Conservation (phyloP, 305 asterid genomes). For the Fraxinus paxiana region DNA sequence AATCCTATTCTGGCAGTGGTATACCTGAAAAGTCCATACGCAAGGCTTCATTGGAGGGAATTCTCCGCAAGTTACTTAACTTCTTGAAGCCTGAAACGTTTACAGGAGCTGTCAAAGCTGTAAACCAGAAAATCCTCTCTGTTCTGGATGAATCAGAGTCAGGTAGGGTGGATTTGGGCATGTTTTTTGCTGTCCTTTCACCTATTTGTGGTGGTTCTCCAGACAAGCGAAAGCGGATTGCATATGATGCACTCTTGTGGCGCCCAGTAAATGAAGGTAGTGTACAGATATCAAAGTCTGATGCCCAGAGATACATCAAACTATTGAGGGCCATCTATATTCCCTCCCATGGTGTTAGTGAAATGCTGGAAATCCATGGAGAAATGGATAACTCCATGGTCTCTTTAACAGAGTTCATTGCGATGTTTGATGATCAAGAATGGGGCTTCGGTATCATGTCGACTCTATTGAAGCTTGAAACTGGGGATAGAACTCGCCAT, state of each 20-base stretch:
- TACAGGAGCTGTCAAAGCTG: conserved; percentile 85
- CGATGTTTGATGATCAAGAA: conserved; percentile 84
- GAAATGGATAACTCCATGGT: conserved; percentile 52
- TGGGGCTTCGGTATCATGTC: conserved; percentile 85
- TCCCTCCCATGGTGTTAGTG: conserved; percentile 78
- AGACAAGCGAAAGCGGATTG: conserved; percentile 76
- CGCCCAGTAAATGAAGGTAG: conserved; percentile 78
- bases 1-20: conserved; percentile 80
- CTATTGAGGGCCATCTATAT: conserved; percentile 73
- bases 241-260: conserved; percentile 82
- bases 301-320: conserved; percentile 64
- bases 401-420: conserved; percentile 54
- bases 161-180: conserved; percentile 83
- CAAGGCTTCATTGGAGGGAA: conserved; percentile 81
- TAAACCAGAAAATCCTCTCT: conserved; percentile 77
- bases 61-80: conserved; percentile 59
- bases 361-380: conserved; percentile 78
- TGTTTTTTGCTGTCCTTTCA: conserved; percentile 77
- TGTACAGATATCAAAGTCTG: conserved; percentile 60
- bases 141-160: conserved; percentile 78
- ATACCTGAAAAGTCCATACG: conserved; percentile 78
- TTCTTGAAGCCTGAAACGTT: conserved; percentile 94
- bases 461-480: conserved; percentile 69
- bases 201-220: conserved; percentile 76
- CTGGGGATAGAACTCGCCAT: conserved; percentile 82